These are phyloP conservation scores for Solanum paucissectum DNA, from an alignment of 257 asterid genomes.

Conservation along the genomic window DNA sequence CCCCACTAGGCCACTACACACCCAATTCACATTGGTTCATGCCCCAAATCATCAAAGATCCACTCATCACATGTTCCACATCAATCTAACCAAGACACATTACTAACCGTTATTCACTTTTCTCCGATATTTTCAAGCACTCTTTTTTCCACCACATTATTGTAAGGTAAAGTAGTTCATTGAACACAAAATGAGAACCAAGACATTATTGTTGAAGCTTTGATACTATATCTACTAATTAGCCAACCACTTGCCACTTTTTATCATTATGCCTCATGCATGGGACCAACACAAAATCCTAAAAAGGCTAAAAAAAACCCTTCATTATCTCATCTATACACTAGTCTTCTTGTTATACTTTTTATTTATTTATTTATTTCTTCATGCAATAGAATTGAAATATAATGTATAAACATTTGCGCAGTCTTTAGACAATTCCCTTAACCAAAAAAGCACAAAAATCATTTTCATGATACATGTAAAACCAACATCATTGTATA, in stretches of 20 bases:
- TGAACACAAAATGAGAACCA: not conserved
- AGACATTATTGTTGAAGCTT: not conserved
- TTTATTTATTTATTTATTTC: too few relatives aligned
- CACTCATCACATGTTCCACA: not conserved
- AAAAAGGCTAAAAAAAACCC: not conserved
- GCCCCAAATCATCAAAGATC: not conserved
- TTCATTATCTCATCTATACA: not conserved
- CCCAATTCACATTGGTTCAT: not conserved
- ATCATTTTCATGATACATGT: not conserved
- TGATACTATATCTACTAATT: not conserved
- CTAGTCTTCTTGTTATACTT: not conserved
- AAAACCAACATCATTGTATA: not conserved
- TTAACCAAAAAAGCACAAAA: not conserved
- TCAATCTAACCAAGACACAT: not conserved
- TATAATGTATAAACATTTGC: not conserved
- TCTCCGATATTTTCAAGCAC: not conserved
- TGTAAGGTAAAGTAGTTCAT: not conserved
- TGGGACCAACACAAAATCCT: not conserved
- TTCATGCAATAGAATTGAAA: not conserved
- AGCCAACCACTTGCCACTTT: not conserved
- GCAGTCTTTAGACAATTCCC: not conserved
- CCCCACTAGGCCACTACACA: not conserved
- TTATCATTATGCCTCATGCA: not conserved
- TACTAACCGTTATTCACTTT: not conserved
- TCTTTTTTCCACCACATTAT: not conserved